Percentiles rank a stretch among this genome's conserved stretches.
Conservation (phyloP, 1,284 basidiomycete species). For the Crocinoboletus sp. region DNA sequence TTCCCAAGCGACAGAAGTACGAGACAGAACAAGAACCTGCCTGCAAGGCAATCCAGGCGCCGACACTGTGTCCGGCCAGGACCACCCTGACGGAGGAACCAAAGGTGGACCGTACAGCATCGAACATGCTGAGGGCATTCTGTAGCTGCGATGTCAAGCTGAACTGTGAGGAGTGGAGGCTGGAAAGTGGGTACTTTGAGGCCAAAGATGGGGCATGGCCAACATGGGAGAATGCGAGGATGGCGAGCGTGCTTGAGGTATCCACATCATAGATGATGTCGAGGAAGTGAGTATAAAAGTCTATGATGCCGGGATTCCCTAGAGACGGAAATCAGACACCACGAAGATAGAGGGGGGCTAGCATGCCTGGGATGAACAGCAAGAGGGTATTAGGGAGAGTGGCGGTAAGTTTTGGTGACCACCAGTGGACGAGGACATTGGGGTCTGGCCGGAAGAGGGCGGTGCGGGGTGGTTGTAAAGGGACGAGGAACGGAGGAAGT, state of each 20-base stretch:
- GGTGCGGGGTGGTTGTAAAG: constrained; percentile 24
- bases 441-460: constrained; percentile 37
- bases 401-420: constrained; percentile 35
- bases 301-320: constrained; percentile 57
- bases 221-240: constrained; percentile 51
- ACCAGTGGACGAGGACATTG: constrained; percentile 49
- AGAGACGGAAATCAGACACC: not conserved
- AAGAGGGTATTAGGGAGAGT: constrained; percentile 37
- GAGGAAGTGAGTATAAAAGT: constrained; percentile 58
- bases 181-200: constrained; percentile 6
- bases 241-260: constrained; percentile 36
- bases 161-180: constrained; percentile 18
- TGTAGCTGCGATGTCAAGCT: constrained; percentile 45
- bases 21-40: constrained; percentile 27
- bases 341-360: not conserved
- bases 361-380: constrained; percentile 54
- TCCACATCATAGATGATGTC: constrained; percentile 39
- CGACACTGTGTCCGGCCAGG: constrained; percentile 56
- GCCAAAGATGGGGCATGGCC: constrained; percentile 44
- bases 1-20: not conserved
- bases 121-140: constrained; percentile 45
- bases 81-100: constrained; percentile 37
- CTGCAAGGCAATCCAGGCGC: constrained; percentile 56
- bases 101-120: constrained; percentile 38
- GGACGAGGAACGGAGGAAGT: constrained; percentile 37